Evolutionary conservation across 768 basidiomycete species (phyloP).

Genomic region (Zangia roseola): DNA sequence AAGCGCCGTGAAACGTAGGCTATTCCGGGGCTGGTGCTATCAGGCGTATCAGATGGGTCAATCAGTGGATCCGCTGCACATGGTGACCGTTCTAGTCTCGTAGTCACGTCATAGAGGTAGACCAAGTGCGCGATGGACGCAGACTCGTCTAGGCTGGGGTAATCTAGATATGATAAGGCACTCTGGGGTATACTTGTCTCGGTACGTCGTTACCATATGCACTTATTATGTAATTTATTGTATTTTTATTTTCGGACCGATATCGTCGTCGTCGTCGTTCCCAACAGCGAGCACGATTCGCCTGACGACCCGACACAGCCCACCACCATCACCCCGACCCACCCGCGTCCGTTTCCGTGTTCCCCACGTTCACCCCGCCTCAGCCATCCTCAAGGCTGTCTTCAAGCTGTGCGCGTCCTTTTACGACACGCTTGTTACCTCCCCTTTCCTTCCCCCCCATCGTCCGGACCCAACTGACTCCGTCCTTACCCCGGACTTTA

Average conservation of each 20-base stretch:
- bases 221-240: constrained; percentile 10
- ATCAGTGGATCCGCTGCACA: constrained; percentile 13
- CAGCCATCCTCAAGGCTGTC: constrained; percentile 28
- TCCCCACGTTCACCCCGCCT: constrained; percentile 27
- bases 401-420: constrained; percentile 14
- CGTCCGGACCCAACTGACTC: constrained; percentile 20
- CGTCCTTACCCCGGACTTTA: constrained; percentile 33
- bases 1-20: constrained; percentile 23
- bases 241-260: constrained; percentile 22
- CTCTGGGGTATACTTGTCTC: constrained; percentile 16
- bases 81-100: background rate
- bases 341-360: constrained; percentile 15
- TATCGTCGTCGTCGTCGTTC: constrained; percentile 9
- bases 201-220: no score
- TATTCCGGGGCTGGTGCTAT: constrained; percentile 19
- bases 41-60: constrained; percentile 29
- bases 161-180: constrained; percentile 29
- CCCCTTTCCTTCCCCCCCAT: constrained; percentile 17
- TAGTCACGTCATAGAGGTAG: no score
- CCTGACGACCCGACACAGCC: background rate
- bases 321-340: background rate
- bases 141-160: constrained; percentile 30
- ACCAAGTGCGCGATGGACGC: background rate
- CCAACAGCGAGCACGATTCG: background rate
- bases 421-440: constrained; percentile 27